Percentiles rank a stretch among this genome's conserved stretches.
These are phyloP conservation scores for Cubamyces lactineus DNA, from an alignment of 768 basidiomycete genomes.

Conservation along the genomic window DNA sequence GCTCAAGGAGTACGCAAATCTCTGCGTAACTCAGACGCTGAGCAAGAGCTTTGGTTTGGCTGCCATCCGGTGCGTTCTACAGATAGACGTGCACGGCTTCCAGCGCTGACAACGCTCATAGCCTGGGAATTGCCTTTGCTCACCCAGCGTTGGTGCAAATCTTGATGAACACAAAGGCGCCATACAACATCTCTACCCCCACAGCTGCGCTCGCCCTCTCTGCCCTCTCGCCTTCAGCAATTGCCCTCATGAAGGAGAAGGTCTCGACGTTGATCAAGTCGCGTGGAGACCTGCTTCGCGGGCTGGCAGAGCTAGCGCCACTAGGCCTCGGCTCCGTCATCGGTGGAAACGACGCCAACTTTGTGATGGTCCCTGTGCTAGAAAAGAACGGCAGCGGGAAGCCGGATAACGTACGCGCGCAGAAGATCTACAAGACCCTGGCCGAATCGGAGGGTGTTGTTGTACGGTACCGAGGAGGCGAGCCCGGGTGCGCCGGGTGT, in stretches of 20 bases:
- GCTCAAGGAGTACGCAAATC: slow-evolving; percentile 79
- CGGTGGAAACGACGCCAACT: slow-evolving; percentile 90
- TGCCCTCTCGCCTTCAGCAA: slow-evolving; percentile 70
- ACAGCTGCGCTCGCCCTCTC: slow-evolving; percentile 81
- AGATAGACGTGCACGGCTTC: neutral
- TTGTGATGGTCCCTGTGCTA: slow-evolving; percentile 80
- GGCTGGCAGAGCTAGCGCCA: slow-evolving; percentile 49
- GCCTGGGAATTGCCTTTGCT: slow-evolving; percentile 87
- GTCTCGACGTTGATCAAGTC: slow-evolving; percentile 57
- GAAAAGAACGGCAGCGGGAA: slow-evolving; percentile 42
- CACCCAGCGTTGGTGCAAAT: slow-evolving; percentile 90
- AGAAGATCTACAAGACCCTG: slow-evolving; percentile 72
- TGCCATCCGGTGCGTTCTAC: slow-evolving; percentile 77
- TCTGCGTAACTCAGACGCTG: slow-evolving; percentile 95
- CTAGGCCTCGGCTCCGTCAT: slow-evolving; percentile 69
- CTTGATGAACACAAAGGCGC: slow-evolving; percentile 94
- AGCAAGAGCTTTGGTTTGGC: slow-evolving; percentile 97
- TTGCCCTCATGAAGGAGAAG: slow-evolving; percentile 68
- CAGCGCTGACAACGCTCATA: slow-evolving; percentile 34
- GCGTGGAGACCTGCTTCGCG: slow-evolving; percentile 56
- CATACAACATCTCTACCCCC: slow-evolving; percentile 94
- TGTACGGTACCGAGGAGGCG: slow-evolving; percentile 85
- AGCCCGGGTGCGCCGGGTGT: slow-evolving; percentile 85
- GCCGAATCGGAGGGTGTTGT: slow-evolving; percentile 89
- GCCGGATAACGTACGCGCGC: slow-evolving; percentile 65